Conservation (phyloP, 1,139 yeast species). For the Hanseniaspora sp. region DNA sequence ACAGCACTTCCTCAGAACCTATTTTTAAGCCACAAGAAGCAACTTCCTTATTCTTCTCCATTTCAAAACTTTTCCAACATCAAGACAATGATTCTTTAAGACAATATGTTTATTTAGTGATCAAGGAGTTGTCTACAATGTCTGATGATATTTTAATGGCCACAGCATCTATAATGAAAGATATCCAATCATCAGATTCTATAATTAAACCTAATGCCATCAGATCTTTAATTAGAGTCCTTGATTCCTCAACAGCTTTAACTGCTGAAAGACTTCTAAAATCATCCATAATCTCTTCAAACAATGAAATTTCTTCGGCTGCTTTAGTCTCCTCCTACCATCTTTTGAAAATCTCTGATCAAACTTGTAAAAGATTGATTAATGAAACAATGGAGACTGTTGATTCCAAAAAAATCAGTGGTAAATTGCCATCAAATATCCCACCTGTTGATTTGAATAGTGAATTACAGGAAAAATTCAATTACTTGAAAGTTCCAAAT, state of each 20-base stretch:
- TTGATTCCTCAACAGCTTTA: constrained; percentile 86
- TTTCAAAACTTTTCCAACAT: constrained; percentile 89
- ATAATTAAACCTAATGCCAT: constrained; percentile 90
- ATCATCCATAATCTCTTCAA: constrained; percentile 82
- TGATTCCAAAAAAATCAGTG: constrained; percentile 48
- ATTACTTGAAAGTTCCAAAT: constrained; percentile 41
- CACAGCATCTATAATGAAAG: constrained; percentile 95
- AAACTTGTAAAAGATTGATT: constrained; percentile 83
- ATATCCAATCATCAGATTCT: constrained; percentile 79
- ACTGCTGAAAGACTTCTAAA: constrained; percentile 89
- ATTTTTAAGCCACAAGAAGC: constrained; percentile 81
- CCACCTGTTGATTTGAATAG: constrained; percentile 30
- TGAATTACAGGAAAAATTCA: constrained; percentile 18
- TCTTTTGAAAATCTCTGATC: constrained; percentile 77
- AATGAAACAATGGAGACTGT: constrained; percentile 89
- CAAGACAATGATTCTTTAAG: constrained; percentile 71
- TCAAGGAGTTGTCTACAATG: constrained; percentile 73
- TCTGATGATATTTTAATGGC: constrained; percentile 95
- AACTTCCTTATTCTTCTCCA: constrained; percentile 83
- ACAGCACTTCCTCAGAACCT: constrained; percentile 44
- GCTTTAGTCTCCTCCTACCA: constrained; percentile 88
- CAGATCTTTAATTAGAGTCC: constrained; percentile 77
- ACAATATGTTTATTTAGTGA: constrained; percentile 86
- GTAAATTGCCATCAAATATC: constrained; percentile 38
- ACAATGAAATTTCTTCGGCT: constrained; percentile 82